Evolutionary conservation across 1,284 basidiomycete genomes (phyloP).

Genomic region (Moniliophthora roreri): DNA sequence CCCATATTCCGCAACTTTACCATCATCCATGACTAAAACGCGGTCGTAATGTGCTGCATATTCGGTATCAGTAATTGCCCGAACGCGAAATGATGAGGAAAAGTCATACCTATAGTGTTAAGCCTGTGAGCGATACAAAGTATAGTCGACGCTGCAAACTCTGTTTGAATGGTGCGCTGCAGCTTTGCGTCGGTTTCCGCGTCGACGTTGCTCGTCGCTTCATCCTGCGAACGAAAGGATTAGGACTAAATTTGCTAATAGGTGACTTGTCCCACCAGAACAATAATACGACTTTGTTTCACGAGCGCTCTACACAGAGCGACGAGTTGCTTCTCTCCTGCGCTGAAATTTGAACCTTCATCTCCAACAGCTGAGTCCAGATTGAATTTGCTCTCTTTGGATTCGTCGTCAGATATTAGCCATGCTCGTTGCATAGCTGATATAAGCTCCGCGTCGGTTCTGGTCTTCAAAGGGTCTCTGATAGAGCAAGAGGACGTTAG

Average conservation of each 20-base stretch:
- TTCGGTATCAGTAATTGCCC: background rate
- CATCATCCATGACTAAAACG: conserved; percentile 74
- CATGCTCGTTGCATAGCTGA: conserved; percentile 54
- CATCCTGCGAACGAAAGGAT: conserved; percentile 42
- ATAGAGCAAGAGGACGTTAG: conserved; percentile 2
- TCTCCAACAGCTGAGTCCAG: conserved; percentile 67
- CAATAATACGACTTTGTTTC: conserved; percentile 69
- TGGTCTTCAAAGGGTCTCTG: conserved; percentile 56
- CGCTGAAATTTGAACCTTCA: conserved; percentile 74
- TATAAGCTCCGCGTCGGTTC: conserved; percentile 49
- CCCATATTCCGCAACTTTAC: conserved; percentile 73
- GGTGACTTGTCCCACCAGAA: conserved; percentile 50
- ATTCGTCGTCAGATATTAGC: conserved; percentile 47
- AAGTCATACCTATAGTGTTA: conserved; percentile 66
- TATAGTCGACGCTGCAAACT: conserved; percentile 57
- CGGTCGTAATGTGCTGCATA: conserved; percentile 67
- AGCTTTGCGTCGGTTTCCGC: conserved; percentile 80
- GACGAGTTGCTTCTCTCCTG: conserved; percentile 78
- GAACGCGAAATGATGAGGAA: background rate
- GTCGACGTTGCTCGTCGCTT: conserved; percentile 83
- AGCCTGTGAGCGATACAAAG: conserved; percentile 67
- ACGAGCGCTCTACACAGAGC: conserved; percentile 73
- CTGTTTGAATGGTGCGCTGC: conserved; percentile 71
- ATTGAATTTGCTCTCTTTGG: conserved; percentile 64
- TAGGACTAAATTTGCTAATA: background rate